Evolutionary conservation across 305 asterid species (phyloP).

Genomic region (Salvia sclarea): DNA sequence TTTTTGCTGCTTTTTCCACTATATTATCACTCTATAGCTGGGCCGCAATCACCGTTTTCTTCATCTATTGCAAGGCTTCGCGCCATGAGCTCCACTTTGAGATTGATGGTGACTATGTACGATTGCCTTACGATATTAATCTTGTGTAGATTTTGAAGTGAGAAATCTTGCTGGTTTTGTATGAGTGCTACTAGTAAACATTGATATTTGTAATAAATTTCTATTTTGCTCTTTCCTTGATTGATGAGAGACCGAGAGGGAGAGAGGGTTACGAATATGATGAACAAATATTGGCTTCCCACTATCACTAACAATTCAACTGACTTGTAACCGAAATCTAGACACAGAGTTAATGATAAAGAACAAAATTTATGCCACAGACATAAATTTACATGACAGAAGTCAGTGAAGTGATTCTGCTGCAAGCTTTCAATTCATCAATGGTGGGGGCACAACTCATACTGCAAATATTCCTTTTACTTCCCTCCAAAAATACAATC

Average conservation of each 20-base stretch:
- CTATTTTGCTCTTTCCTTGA: not conserved
- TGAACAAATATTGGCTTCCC: not conserved
- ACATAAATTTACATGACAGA: constrained; percentile 30
- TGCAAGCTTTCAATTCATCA: constrained; percentile 26
- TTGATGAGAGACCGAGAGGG: not conserved
- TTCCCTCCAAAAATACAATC: constrained; percentile 22
- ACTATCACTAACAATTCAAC: constrained; percentile 15
- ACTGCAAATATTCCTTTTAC: constrained; percentile 15
- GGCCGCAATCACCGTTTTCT: constrained; percentile 38
- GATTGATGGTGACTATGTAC: constrained; percentile 50
- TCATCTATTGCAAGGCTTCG: constrained; percentile 39
- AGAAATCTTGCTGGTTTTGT: not conserved
- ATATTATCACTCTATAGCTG: constrained; percentile 31
- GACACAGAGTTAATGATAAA: constrained; percentile 2
- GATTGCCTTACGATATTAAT: constrained; percentile 39
- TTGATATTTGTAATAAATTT: not conserved
- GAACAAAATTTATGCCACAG: constrained; percentile 30
- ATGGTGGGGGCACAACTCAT: not conserved
- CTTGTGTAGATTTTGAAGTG: no score
- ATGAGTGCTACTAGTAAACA: not conserved
- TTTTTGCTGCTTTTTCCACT: constrained; percentile 26
- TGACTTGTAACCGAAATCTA: constrained; percentile 7
- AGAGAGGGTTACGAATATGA: not conserved
- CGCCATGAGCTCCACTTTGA: constrained; percentile 54
- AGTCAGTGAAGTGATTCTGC: constrained; percentile 16